These are phyloP conservation scores for Westerdykella ornata DNA, from an alignment of 2,329 filamentous ascomycete genomes.

Conservation along the genomic window DNA sequence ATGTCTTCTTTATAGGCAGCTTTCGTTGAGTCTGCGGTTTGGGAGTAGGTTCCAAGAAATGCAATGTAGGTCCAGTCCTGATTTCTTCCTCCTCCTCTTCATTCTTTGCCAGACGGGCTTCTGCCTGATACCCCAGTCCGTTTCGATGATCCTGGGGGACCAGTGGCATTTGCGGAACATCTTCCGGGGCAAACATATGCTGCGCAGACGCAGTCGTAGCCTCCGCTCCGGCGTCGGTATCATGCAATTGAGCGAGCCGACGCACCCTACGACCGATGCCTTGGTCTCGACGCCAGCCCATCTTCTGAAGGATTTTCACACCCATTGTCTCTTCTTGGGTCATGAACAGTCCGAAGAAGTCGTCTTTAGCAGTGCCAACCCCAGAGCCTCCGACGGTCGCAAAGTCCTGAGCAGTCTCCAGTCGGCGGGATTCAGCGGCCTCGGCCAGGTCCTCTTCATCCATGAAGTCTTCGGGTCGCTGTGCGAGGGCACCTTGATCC, in stretches of 20 bases:
- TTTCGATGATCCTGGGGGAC: slow-evolving; percentile 56
- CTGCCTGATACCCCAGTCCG: slow-evolving; percentile 62
- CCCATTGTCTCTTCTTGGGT: slow-evolving; percentile 78
- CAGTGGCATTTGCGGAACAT: slow-evolving; percentile 63
- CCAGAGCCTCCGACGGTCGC: slow-evolving; percentile 65
- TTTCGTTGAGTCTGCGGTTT: slow-evolving; percentile 29
- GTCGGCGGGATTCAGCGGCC: slow-evolving; percentile 66
- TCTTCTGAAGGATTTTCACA: slow-evolving; percentile 72
- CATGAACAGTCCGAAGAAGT: slow-evolving; percentile 66
- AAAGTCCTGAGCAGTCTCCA: slow-evolving; percentile 69
- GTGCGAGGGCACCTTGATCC: slow-evolving; percentile 49
- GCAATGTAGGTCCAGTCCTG: slow-evolving; percentile 11
- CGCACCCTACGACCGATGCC: slow-evolving; percentile 83
- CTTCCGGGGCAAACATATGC: slow-evolving; percentile 80
- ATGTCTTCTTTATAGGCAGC: slow-evolving; percentile 54
- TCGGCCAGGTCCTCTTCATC: slow-evolving; percentile 92
- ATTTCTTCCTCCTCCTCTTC: slow-evolving; percentile 18
- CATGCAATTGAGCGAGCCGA: slow-evolving; percentile 63
- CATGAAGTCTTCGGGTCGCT: slow-evolving; percentile 88
- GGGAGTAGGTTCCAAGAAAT: slow-evolving; percentile 17
- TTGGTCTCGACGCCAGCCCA: slow-evolving; percentile 95
- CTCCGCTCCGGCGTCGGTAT: slow-evolving; percentile 34
- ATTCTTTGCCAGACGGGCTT: slow-evolving; percentile 45
- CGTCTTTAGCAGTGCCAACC: slow-evolving; percentile 43
- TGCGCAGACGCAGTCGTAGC: slow-evolving; percentile 36